A percentile compares a stretch with the other conserved stretches of the same genome.
phyloP scores from a whole-genome alignment of 495 filamentous ascomycete species.

The Lophiotrema nucula region DNA sequence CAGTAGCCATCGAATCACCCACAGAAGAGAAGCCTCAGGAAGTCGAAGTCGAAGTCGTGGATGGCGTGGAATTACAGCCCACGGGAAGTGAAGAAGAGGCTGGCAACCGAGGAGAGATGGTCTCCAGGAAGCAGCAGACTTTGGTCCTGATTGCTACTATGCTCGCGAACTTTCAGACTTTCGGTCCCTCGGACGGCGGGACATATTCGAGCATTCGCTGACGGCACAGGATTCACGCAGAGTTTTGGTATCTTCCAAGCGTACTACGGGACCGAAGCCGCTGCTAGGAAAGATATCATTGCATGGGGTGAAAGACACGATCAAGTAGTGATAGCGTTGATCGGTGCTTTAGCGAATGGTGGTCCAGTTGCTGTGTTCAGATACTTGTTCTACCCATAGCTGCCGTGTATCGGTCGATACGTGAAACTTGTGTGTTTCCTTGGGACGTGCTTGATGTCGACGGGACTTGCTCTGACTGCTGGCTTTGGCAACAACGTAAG shows the following conservation, averaged over 20 bases:
- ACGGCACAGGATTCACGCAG: conserved; percentile 1
- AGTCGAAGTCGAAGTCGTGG: neutral
- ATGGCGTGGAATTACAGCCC: neutral
- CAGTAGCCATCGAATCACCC: no score
- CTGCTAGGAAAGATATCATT: neutral
- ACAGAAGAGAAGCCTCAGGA: no score
- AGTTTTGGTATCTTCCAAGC: conserved; percentile 16
- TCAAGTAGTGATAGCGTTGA: conserved; percentile 3
- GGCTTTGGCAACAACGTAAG: neutral
- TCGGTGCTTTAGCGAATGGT: conserved; percentile 3
- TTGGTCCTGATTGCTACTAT: neutral
- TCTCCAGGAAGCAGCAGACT: neutral
- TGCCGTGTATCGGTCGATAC: conserved; percentile 1
- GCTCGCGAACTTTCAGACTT: neutral
- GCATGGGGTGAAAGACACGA: neutral
- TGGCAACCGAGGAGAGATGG: neutral
- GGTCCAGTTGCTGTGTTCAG: conserved; percentile 3
- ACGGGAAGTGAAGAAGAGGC: neutral
- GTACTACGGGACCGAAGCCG: conserved; percentile 2
- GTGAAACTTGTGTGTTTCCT: neutral
- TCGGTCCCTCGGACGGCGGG: neutral
- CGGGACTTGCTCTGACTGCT: conserved; percentile 3
- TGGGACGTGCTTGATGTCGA: neutral
- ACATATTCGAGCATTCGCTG: neutral
- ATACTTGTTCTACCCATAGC: conserved; percentile 1